Conservation (phyloP, 495 filamentous ascomycete genomes). For the Diplogelasinospora grovesii region DNA sequence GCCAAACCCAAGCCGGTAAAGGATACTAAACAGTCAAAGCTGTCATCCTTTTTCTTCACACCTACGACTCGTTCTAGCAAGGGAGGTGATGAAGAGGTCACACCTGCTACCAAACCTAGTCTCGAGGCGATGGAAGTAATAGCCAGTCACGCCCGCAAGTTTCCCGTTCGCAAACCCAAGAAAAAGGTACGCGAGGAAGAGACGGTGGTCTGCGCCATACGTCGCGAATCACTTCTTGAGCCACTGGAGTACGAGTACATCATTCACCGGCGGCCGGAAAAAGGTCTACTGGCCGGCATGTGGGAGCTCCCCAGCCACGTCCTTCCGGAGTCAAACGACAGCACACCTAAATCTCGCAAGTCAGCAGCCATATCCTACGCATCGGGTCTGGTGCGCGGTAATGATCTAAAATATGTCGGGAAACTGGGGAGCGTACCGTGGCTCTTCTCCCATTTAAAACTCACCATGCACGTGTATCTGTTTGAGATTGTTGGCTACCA, state of each 20-base stretch:
- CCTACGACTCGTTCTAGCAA: too few relatives aligned
- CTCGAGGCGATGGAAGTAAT: conserved; percentile 23
- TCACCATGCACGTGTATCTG: conserved; percentile 41
- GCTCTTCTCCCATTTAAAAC: conserved; percentile 41
- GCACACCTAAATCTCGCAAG: conserved; percentile 18
- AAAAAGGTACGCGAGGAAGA: conserved; percentile 39
- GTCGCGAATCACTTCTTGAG: conserved; percentile 18
- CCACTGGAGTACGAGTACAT: conserved; percentile 35
- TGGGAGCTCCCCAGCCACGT: conserved; percentile 42
- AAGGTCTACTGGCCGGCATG: conserved; percentile 37
- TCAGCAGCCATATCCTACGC: conserved; percentile 20
- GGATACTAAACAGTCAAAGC: too few relatives aligned
- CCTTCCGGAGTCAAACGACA: conserved; percentile 17
- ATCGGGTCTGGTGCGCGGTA: conserved; percentile 3
- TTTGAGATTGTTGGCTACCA: conserved; percentile 23
- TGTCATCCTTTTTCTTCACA: too few relatives aligned
- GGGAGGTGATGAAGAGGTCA: too few relatives aligned
- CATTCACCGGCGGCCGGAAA: conserved; percentile 35
- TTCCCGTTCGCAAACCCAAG: conserved; percentile 33
- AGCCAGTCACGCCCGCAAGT: conserved; percentile 32
- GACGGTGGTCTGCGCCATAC: conserved; percentile 36
- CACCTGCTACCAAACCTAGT: too few relatives aligned
- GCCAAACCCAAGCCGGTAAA: too few relatives aligned
- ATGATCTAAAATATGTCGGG: conserved; percentile 16
- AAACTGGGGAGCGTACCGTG: conserved; percentile 38